A percentile compares a stretch with the other conserved stretches of the same genome.
Evolutionary conservation across 164 flowering plant genomes (phyloP).

Genomic region (Litsea cubeba): DNA sequence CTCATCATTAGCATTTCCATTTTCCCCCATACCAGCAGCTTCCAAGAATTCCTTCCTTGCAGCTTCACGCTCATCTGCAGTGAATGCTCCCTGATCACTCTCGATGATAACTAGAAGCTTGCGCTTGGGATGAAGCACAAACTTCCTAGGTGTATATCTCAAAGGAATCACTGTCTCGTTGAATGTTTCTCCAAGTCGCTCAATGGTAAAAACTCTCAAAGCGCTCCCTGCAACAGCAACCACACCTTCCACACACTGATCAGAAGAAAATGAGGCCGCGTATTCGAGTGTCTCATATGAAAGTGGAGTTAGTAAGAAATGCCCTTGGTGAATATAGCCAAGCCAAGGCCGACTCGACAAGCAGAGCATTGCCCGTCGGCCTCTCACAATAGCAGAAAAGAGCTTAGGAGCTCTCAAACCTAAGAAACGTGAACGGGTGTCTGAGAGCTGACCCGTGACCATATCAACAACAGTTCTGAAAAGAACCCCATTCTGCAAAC

Average conservation of each 20-base stretch:
- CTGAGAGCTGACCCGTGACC: conserved; percentile 98
- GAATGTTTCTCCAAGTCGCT: conserved; percentile 89
- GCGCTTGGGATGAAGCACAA: conserved; percentile 86
- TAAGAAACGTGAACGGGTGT: conserved; percentile 91
- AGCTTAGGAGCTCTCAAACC: conserved; percentile 93
- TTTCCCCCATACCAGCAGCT: conserved; percentile 73
- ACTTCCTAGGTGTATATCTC: conserved; percentile 96
- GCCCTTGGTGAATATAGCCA: conserved; percentile 96
- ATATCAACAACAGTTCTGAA: conserved; percentile 96
- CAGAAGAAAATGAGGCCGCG: conserved; percentile 97
- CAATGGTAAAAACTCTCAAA: conserved; percentile 85
- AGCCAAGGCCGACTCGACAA: conserved; percentile 98
- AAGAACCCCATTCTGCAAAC: conserved; percentile 87
- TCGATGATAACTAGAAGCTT: conserved; percentile 77
- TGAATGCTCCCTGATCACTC: conserved; percentile 95
- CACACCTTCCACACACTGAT: conserved; percentile 99
- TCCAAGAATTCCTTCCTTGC: conserved; percentile 89
- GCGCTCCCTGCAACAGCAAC: conserved; percentile 98
- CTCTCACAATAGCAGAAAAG: conserved; percentile 74
- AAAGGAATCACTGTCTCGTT: conserved; percentile 89
- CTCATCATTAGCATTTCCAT: conserved; percentile 67
- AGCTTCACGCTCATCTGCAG: conserved; percentile 97
- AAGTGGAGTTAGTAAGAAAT: conserved; percentile 86
- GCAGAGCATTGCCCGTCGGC: conserved; percentile 91
- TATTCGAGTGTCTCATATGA: conserved; percentile 94